These are phyloP conservation scores for Ascochyta fabae DNA, from an alignment of 2,329 filamentous ascomycete species.

Conservation along the genomic window DNA sequence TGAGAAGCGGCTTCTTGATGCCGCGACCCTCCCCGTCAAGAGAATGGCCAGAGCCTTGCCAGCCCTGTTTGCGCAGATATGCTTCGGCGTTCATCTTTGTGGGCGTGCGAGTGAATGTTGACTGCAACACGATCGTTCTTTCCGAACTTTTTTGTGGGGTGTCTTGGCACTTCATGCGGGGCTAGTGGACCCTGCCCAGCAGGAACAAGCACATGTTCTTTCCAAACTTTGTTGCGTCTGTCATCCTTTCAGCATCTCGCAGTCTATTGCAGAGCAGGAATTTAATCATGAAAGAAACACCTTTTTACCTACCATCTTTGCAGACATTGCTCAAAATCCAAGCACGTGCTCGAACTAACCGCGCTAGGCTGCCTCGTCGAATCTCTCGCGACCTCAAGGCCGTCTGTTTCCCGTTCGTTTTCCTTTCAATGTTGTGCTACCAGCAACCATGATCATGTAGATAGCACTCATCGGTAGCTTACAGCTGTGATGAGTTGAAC, in stretches of 20 bases:
- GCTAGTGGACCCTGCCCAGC: slow-evolving; percentile 1
- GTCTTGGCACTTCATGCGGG: slow-evolving; percentile 3
- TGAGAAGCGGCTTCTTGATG: slow-evolving; percentile 80
- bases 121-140: background rate
- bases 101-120: background rate
- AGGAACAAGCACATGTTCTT: too few relatives aligned
- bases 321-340: too few relatives aligned
- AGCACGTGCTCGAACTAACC: background rate
- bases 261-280: too few relatives aligned
- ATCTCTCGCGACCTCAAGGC: too few relatives aligned
- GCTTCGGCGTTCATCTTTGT: slow-evolving; percentile 78
- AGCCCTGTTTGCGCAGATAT: slow-evolving; percentile 84
- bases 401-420: too few relatives aligned
- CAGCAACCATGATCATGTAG: background rate
- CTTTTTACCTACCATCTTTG: too few relatives aligned
- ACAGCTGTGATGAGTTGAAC: background rate
- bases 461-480: background rate
- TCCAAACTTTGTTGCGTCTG: too few relatives aligned
- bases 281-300: too few relatives aligned
- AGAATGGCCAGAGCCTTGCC: slow-evolving; percentile 87
- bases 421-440: too few relatives aligned
- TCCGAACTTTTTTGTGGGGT: slow-evolving; percentile 19
- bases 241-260: too few relatives aligned
- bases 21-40: slow-evolving; percentile 80
- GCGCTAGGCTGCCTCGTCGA: background rate